Base-by-base conservation (phyloP, 371 early-diverging fungal genomes). In the Mucor racemosus region DNA sequence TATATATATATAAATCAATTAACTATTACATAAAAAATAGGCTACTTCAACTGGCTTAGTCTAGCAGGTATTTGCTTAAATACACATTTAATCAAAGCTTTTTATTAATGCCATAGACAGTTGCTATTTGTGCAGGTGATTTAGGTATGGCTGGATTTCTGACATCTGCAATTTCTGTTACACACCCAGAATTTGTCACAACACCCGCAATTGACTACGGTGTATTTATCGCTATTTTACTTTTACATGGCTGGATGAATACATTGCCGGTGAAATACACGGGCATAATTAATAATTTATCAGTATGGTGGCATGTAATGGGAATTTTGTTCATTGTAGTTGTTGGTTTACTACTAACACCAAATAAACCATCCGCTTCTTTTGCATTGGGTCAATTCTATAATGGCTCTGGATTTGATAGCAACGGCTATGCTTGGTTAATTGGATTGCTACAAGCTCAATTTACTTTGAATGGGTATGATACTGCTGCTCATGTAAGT, bases 401-500 rank as follows among this genome's bases (percentile, higher is more conserved):
- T 34, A 74, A 79, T 58, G 69, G 62, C 7, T 71, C 76, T 3
- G 76, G 76, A 9, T 76, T 79, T 33, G 39, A 57, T 9, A 71
- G 53, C 35, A 54, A 66, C 39, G 75, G 75, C 8, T 79, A 73
- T 60, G 73, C 75, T 17, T 79, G 76, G 64, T 57, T 79, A 33
- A 66, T 79, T 35, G 79, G 74, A 14, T 59, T 79, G n/a, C 59
- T 79, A 10, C 79, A 79, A 39, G 65, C 74, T 26, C 84, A 81
- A 56, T 84, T 76, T 74, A 82, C 85, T 4, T 64, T 84, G 44
- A 82, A 80, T 56, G 85, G 90, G 9, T 91, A 89, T 72, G 91
- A 91, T 65, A 78, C 87, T 5, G 84, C 88, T 13, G 90, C 90
- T 10, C 90, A 91, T 67, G 86, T 91, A 76, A 80, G 87, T 33